Base-by-base conservation (phyloP, 176 grass and related monocot genomes). In the Echinochloa phyllopogon region DNA sequence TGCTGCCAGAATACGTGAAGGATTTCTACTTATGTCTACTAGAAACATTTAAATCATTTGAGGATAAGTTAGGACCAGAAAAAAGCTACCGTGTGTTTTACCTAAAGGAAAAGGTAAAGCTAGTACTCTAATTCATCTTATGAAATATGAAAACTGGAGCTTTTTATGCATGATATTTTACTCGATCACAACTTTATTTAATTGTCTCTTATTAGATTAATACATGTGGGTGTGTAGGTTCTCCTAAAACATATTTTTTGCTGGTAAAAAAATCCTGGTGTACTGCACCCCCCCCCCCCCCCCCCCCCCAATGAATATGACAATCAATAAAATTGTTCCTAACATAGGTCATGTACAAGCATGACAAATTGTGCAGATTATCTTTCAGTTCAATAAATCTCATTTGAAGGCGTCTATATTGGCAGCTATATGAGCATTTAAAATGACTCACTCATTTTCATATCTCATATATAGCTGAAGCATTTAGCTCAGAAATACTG, bases 1-100 rank as follows among this genome's bases (percentile, higher is more conserved):
- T 84, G 27, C 87, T 89, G 73, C 87, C 87, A 23, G 70, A 73
- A 18, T 84, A 80, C 33, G 47, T 68, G 21, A 74, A 55, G 60
- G 76, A 61, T 57, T 80, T 89, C 82, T 84, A 89, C 69, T 10
- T 65, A 39, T 75, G 41, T n/a, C 3, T 75, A 2, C 23, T 84
- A 69, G 73, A 89, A 21, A 84, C 87, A 60, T 89, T 89, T 74
- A 15, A 33, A 16, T 84, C 58, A 40, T 80, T 88, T 74, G 81
- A 74, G 68, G 40, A 80, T 67, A 82, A 65, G 24, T 29, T 89
- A 33, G 76, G 82, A 29, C 39, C 27, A 75, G 29, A 74, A 71
- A 82, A 82, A 52, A 69, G 50, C 14, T 80, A 84, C 1, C 41
- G 17, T 59, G 75, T 85, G 33, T 25, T 80, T 49, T 80, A 84